Conservation (phyloP, 108 stramenopile genomes). For the Discostella stelligeroides region DNA sequence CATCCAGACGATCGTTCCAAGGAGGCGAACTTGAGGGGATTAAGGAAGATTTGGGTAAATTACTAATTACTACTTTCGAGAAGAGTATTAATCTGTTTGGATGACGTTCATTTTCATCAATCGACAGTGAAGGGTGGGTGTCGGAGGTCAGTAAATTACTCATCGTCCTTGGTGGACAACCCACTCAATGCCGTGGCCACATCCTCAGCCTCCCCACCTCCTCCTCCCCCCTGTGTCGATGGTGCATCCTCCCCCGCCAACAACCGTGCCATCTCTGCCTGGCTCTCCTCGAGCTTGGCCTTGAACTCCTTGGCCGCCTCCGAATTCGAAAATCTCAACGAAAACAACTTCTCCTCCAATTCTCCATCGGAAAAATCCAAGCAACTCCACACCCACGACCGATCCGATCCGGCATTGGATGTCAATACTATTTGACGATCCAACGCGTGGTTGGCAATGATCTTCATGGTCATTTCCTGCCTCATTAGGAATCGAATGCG, state of each 20-base stretch:
- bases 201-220: conserved; percentile 80
- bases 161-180: conserved; percentile 72
- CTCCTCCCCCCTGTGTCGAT: conserved; percentile 66
- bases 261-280: conserved; percentile 86
- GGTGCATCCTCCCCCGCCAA: conserved; percentile 87
- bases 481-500: conserved; percentile 95
- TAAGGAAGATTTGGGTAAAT: conserved; percentile 75
- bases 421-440: conserved; percentile 95
- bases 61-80: conserved; percentile 62
- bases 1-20: conserved; percentile 72
- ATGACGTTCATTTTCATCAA: conserved; percentile 90
- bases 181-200: conserved; percentile 83
- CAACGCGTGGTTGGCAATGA: conserved; percentile 96
- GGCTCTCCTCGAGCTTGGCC: conserved; percentile 80
- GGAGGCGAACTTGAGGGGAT: conserved; percentile 85
- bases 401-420: conserved; percentile 94
- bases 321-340: conserved; percentile 92
- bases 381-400: conserved; percentile 98
- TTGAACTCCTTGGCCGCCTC: conserved; percentile 95
- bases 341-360: conserved; percentile 94
- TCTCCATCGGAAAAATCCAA: conserved; percentile 97
- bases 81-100: conserved; percentile 79
- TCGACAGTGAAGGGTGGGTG: too few relatives aligned
- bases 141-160: too few relatives aligned
- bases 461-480: conserved; percentile 99